A percentile compares a stretch with the other conserved stretches of the same genome.
Evolutionary conservation across 78 protist species (phyloP).

Genomic region (Pelomyxa schiedti): DNA sequence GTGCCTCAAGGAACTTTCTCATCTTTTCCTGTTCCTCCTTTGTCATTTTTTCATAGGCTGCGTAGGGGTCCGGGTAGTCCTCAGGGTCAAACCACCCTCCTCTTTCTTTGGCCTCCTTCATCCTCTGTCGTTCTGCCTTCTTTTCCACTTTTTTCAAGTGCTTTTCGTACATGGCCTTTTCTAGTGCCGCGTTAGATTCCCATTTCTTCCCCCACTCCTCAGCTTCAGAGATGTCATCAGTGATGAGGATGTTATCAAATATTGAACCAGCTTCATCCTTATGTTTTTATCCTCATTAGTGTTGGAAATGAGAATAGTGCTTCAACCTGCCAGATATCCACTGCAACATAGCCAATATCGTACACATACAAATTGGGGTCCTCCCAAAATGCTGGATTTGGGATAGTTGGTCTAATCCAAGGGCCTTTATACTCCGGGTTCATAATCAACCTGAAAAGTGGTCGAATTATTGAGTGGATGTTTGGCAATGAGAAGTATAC

Average conservation of each 20-base stretch:
- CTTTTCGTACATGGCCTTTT: slow-evolving; percentile 63
- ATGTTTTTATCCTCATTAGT: too few relatives aligned
- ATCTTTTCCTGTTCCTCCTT: too few relatives aligned
- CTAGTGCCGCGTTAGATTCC: slow-evolving; percentile 34
- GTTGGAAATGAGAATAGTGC: too few relatives aligned
- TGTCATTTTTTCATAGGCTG: too few relatives aligned
- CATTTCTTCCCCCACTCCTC: slow-evolving; percentile 32
- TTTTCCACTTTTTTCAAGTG: too few relatives aligned
- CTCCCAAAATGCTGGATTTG: slow-evolving; percentile 63
- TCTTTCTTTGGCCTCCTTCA: too few relatives aligned
- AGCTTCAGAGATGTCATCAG: slow-evolving; percentile 62
- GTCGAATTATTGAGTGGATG: too few relatives aligned
- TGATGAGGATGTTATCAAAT: slow-evolving; percentile 91
- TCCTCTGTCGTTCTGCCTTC: too few relatives aligned
- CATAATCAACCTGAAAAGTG: slow-evolving; percentile 41
- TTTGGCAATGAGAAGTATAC: slow-evolving; percentile 27
- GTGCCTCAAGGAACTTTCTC: too few relatives aligned
- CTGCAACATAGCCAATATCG: too few relatives aligned
- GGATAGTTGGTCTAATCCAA: slow-evolving; percentile 55
- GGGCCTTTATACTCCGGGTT: slow-evolving; percentile 77
- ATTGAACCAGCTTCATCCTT: slow-evolving; percentile 91
- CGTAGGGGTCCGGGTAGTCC: too few relatives aligned
- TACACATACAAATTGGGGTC: slow-evolving; percentile 25
- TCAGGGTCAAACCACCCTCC: too few relatives aligned
- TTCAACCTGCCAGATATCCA: slow-evolving; percentile 94